Percentiles rank a stretch among this genome's conserved stretches.
These are phyloP conservation scores for Coemansia sp. DNA, from an alignment of 192 early-diverging fungal genomes.

Conservation along the genomic window DNA sequence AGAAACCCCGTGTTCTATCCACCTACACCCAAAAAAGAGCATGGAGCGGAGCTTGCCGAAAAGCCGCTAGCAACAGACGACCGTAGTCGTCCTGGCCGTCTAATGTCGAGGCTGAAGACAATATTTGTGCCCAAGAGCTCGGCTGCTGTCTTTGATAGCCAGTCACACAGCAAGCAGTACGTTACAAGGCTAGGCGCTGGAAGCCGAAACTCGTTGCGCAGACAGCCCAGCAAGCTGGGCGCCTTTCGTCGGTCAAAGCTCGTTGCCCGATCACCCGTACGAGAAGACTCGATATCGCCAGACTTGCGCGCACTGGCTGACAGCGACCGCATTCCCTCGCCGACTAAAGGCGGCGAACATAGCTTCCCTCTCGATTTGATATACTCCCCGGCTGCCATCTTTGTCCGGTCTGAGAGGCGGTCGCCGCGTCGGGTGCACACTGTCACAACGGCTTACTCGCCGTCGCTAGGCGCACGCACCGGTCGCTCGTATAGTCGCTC, in stretches of 20 bases:
- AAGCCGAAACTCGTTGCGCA: not conserved
- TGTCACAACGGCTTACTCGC: slow-evolving; percentile 8
- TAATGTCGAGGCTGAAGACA: slow-evolving; percentile 32
- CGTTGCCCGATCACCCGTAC: slow-evolving; percentile 38
- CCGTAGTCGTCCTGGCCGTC: slow-evolving; percentile 14
- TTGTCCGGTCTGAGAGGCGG: not conserved
- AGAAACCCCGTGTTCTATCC: slow-evolving; percentile 52
- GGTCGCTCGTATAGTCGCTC: not conserved
- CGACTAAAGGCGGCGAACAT: not conserved
- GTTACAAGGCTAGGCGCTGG: not conserved
- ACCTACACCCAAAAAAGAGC: slow-evolving; percentile 19
- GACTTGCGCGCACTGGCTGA: slow-evolving; percentile 43
- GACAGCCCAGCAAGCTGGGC: slow-evolving; percentile 1
- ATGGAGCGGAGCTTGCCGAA: not conserved
- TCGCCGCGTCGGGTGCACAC: not conserved
- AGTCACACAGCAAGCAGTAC: not conserved
- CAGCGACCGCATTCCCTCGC: slow-evolving; percentile 11
- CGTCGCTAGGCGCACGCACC: not conserved
- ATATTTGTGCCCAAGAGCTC: slow-evolving; percentile 27
- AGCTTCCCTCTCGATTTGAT: not conserved
- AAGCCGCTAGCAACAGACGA: not conserved
- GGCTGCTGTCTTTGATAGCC: not conserved
- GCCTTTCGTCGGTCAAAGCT: slow-evolving; percentile 21
- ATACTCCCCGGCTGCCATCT: slow-evolving; percentile 5
- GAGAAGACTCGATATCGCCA: slow-evolving; percentile 34